Percentiles rank a stretch among this genome's conserved stretches.
phyloP scores from a whole-genome alignment of 148 eudicot genomes.

The Persicaria tinctoria region DNA sequence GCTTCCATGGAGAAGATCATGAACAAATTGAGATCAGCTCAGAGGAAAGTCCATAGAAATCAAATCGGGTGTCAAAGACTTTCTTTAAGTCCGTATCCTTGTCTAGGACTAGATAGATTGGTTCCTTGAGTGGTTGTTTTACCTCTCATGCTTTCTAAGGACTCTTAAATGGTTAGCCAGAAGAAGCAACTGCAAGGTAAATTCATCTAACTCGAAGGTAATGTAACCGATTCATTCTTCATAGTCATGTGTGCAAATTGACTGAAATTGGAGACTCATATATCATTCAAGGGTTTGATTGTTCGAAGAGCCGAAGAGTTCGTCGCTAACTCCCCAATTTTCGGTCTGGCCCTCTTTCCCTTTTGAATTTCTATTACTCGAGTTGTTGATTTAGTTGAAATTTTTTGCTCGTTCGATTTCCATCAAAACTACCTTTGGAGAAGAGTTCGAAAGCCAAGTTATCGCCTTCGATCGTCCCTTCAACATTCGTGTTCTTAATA shows the following conservation, averaged over 20 bases:
- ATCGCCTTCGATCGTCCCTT: conserved; percentile 67
- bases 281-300: not conserved
- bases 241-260: not conserved
- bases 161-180: not conserved
- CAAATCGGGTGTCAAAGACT: conserved; percentile 38
- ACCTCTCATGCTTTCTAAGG: conserved; percentile 73
- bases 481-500: conserved; percentile 89
- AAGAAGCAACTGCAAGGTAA: conserved; percentile 12
- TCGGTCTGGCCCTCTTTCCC: too few relatives aligned
- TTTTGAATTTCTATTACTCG: too few relatives aligned
- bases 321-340: too few relatives aligned
- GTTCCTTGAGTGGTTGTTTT: conserved; percentile 84
- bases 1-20: conserved; percentile 91
- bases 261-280: not conserved
- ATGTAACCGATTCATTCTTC: not conserved
- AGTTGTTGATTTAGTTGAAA: too few relatives aligned
- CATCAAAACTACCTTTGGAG: conserved; percentile 84
- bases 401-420: conserved; percentile 18
- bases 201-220: not conserved
- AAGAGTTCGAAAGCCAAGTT: conserved; percentile 83
- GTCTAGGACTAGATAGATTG: conserved; percentile 47
- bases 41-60: conserved; percentile 78
- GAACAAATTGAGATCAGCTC: conserved; percentile 80
- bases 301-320: too few relatives aligned
- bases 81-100: conserved; percentile 37